These are phyloP conservation scores for Phialemonium atrogriseum DNA, from an alignment of 2,329 filamentous ascomycete species.

Conservation along the genomic window DNA sequence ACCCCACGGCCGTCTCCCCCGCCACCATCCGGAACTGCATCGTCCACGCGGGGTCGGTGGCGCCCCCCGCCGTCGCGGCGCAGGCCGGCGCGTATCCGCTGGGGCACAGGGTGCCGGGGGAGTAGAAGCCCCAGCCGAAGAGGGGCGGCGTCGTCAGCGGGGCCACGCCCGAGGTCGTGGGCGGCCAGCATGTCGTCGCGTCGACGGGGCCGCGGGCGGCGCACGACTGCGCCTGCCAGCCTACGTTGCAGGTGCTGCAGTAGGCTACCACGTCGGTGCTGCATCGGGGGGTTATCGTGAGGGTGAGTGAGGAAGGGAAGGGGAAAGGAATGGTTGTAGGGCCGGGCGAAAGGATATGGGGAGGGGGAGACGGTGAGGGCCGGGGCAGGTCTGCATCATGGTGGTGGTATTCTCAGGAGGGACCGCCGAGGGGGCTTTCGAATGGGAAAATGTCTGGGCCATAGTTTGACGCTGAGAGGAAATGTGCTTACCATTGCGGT, in stretches of 20 bases:
- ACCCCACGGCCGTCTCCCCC: constrained; percentile 18
- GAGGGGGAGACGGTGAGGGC: constrained; percentile 9
- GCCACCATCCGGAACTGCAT: constrained; percentile 15
- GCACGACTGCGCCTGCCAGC: constrained; percentile 13
- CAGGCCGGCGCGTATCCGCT: constrained; percentile 17
- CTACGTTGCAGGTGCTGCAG: no score
- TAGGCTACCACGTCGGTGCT: no score
- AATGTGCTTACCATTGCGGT: constrained; percentile 14
- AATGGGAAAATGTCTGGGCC: no score
- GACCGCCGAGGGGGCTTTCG: no score
- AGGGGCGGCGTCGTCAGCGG: constrained; percentile 7
- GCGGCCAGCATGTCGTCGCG: constrained; percentile 16
- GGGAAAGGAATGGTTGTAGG: no score
- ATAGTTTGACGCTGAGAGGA: constrained; percentile 14
- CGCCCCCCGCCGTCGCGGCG: constrained; percentile 13
- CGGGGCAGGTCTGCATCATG: constrained; percentile 6
- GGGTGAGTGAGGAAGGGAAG: no score
- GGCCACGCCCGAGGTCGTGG: constrained; percentile 11
- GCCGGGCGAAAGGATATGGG: constrained; percentile 5
- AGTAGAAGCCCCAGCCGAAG: constrained; percentile 16
- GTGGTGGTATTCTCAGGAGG: no score
- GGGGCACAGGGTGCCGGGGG: constrained; percentile 15
- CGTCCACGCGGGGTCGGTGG: constrained; percentile 13
- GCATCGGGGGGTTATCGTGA: no score
- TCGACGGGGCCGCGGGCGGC: constrained; percentile 9